Conservation (phyloP, 495 filamentous ascomycete species). For the Hypoxylon fragiforme region DNA sequence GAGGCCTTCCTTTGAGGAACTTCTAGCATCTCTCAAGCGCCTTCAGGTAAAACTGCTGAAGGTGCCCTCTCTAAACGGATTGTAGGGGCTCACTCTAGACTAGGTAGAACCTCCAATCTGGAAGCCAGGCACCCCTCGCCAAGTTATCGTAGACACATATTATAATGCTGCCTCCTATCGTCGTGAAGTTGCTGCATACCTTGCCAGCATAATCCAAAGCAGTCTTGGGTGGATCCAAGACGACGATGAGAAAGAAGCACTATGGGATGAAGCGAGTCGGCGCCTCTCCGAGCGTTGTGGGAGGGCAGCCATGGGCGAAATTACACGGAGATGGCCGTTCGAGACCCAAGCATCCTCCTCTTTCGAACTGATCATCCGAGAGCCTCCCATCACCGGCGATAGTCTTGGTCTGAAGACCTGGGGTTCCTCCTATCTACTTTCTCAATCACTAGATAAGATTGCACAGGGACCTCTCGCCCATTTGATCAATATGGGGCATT, state of each 20-base stretch:
- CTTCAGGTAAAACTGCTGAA: constrained; percentile 36
- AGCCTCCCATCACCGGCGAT: constrained; percentile 84
- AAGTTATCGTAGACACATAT: constrained; percentile 39
- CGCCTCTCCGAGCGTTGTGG: constrained; percentile 85
- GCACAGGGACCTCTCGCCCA: constrained; percentile 41
- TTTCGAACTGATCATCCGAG: constrained; percentile 71
- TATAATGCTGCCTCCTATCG: constrained; percentile 35
- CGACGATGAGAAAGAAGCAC: constrained; percentile 68
- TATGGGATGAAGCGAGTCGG: constrained; percentile 79
- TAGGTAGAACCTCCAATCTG: constrained; percentile 47
- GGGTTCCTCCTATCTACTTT: constrained; percentile 84
- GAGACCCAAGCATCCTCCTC: constrained; percentile 27
- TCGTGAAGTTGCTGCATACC: constrained; percentile 58
- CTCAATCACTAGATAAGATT: constrained; percentile 65
- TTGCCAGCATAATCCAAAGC: constrained; percentile 77
- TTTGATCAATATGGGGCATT: constrained; percentile 32
- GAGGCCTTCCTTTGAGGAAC: constrained; percentile 44
- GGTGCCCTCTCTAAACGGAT: background rate
- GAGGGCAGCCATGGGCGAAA: constrained; percentile 70
- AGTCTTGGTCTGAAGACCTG: constrained; percentile 92
- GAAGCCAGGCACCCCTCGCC: constrained; percentile 35
- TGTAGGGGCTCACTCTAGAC: constrained; percentile 2
- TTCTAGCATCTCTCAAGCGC: constrained; percentile 42
- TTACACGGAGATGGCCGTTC: constrained; percentile 75
- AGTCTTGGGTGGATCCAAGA: constrained; percentile 72